Evolutionary conservation across 208 protist genomes (phyloP), one percentile per base, ranked within the genome.

Genomic region (Leishmania major): DNA sequence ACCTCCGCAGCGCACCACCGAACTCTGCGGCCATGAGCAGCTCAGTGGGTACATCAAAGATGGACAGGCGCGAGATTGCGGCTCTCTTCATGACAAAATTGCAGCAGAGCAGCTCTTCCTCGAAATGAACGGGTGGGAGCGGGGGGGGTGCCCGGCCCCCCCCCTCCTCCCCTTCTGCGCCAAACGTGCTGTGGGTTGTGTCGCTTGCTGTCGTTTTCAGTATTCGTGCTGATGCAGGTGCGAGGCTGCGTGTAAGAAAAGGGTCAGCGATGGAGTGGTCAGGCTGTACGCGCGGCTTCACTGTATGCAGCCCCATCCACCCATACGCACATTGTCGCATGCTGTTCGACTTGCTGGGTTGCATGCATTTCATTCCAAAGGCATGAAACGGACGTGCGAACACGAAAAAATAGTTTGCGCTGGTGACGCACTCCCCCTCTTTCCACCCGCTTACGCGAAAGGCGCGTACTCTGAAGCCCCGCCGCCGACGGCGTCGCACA

Each of bases 1-100:
- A 64, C 75, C 53, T 37, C 53, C 37, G 8, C 75, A 19, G 22
- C 75, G 75, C 45, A 62, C 31, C 53, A 35, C 51, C 47, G 19
- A 43, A n/a, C n/a, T 35, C 51, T 2, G 22, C 13, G n/a, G 35
- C 73, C 31, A 77, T 11, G n/a, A 40, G 73, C 31, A 78, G 0
- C 31, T 31, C 37, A 7, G 57, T n/a, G 35, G 25, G 6, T 45
- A 13, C 57, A 40, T 45, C 75, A 1, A 80, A 55, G 37, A 72
- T 64, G 19, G 69, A 80, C 64, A 67, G 83, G 19, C 83, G 83
- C 25, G 78, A 77, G 25, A 55, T 83, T 11, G 83, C 83, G 5
- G 83, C 83, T 17, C 83, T 86, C 37, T 86, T 86, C 62, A 86
- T 86, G 83, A 35, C 83, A n/a, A 79, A 79, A 45, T 75, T 86